Base-by-base conservation (phyloP, 23 red algal species). In the Gracilaria caudata region DNA sequence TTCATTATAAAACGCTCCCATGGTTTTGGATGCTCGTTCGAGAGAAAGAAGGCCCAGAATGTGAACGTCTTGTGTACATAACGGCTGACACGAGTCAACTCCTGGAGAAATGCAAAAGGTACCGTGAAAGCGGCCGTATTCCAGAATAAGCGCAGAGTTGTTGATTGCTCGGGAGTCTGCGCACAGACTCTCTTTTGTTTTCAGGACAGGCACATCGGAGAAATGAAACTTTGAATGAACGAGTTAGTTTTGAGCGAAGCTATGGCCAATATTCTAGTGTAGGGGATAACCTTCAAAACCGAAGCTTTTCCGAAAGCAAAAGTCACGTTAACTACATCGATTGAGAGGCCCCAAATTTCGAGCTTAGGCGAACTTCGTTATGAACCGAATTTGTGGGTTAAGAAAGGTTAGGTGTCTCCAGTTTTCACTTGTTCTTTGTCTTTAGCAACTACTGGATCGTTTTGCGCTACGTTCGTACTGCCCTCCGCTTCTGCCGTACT, bases 11-110 rank as follows among this genome's bases (percentile, higher is more conserved):
- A n/a, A 81, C 78, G 58, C 53, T 57, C 53, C 43, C 53, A 24
- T 81, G 78, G 78, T 81, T 81, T 38, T 81, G 78, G 78, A 81
- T 81, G 28, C 54, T 81, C 34, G 78, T 81, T 39, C 45, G 78
- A 38, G 78, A 81, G 32, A 39, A 35, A 24, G 53, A 63, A 61
- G 78, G 78, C 4, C 78, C 78, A 37, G 78, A 81, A 53, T 81
- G 78, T 43, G 78, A 81, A 63, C 45, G 78, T 39, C 32, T 81
- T 21, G n/a, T 57, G 26, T 81, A 63, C 21, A 63, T 81, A 40
- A 41, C 16, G 13, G 78, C 0, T 34, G 78, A 63, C 17, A 81
- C 78, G 23, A 12, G 37, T 23, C 36, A 81, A 8, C 39, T 81
- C 19, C 19, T 81, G 78, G 78, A 36, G 38, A 81, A 81, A 53